phyloP scores from a whole-genome alignment of 139 green algal species.

The Tetradesmus lagerheimii region DNA sequence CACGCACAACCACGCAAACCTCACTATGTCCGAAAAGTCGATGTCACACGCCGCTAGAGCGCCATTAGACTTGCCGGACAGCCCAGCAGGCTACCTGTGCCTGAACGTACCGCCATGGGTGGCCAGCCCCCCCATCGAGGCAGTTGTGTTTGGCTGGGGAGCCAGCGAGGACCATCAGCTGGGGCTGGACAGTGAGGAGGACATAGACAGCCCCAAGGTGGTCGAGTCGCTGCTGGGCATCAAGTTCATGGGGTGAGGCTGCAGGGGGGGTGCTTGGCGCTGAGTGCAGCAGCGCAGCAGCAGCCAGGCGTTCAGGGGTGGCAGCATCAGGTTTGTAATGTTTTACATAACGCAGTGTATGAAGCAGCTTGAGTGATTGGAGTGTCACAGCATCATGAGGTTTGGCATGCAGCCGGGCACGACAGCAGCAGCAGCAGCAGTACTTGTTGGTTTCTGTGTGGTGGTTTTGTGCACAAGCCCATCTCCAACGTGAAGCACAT shows the following conservation, averaged over 20 bases:
- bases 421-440: not conserved
- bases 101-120: conserved; percentile 49
- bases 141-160: conserved; percentile 91
- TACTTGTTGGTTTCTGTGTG: not conserved
- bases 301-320: no score
- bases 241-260: conserved; percentile 63
- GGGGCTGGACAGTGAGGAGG: conserved; percentile 49
- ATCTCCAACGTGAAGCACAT: no score
- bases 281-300: not conserved
- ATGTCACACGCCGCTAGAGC: not conserved
- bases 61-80: conserved; percentile 17
- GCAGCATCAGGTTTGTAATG: no score
- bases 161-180: conserved; percentile 90
- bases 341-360: no score
- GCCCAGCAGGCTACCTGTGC: conserved; percentile 17
- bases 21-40: not conserved
- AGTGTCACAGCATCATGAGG: not conserved
- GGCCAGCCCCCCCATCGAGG: conserved; percentile 79
- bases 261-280: not conserved
- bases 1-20: not conserved
- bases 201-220: conserved; percentile 74
- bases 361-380: no score
- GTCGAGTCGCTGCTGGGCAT: conserved; percentile 84
- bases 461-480: no score
- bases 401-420: not conserved